phyloP scores from a whole-genome alignment of 2,329 filamentous ascomycete species.

The Tolypocladium ovalisporum region DNA sequence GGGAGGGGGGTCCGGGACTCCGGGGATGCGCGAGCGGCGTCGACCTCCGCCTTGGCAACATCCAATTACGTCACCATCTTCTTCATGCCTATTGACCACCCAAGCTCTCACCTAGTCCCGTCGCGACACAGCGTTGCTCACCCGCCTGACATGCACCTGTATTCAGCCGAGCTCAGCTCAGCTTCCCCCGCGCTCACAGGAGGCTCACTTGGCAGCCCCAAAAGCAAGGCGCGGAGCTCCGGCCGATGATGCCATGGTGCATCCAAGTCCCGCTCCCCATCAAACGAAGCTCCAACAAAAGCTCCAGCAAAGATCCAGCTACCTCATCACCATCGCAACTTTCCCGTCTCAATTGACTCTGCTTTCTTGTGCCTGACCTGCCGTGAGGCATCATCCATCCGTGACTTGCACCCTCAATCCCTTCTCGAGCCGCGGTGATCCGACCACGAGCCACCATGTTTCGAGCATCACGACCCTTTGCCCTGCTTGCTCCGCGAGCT shows the following conservation, averaged over 20 bases:
- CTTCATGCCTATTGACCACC: background rate
- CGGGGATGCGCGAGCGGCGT: no score
- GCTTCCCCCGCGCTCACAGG: background rate
- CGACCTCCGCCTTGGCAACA: background rate
- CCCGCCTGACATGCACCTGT: background rate
- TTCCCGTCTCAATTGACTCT: background rate
- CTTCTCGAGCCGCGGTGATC: background rate
- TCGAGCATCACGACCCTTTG: constrained; percentile 14
- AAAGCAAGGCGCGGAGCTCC: background rate
- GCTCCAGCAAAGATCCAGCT: background rate
- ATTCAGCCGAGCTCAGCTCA: background rate
- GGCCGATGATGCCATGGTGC: background rate
- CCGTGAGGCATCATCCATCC: background rate
- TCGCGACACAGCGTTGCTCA: background rate
- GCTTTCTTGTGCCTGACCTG: background rate
- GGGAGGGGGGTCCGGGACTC: no score
- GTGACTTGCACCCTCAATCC: background rate
- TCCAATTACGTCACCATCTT: background rate
- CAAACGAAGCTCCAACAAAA: background rate
- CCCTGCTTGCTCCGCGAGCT: constrained; percentile 10
- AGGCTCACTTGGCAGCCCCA: background rate
- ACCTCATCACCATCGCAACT: background rate
- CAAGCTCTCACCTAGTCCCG: no score
- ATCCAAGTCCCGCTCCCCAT: background rate
- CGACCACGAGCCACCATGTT: constrained; percentile 14